These are phyloP conservation scores for Hortaea werneckii DNA, from an alignment of 2,329 filamentous ascomycete species.

Conservation along the genomic window DNA sequence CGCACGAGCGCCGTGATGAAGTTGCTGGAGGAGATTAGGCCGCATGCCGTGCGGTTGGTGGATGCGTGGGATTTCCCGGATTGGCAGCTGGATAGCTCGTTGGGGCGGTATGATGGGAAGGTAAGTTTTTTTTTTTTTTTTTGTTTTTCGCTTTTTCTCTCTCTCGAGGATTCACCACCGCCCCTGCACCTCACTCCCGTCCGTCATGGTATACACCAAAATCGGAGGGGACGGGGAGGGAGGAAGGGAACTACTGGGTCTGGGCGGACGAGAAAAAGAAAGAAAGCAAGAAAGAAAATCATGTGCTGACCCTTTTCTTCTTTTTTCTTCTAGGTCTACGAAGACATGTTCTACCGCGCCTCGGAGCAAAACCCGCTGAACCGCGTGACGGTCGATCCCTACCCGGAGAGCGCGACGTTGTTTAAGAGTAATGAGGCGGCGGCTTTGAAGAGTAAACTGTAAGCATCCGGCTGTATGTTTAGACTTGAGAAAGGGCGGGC, in stretches of 20 bases:
- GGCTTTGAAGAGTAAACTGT: conserved; percentile 43
- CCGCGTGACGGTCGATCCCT: conserved; percentile 59
- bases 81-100: conserved; percentile 63
- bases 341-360: conserved; percentile 64
- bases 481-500: too few relatives aligned
- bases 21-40: conserved; percentile 60
- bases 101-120: conserved; percentile 62
- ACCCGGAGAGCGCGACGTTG: conserved; percentile 52
- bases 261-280: too few relatives aligned
- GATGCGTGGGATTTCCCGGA: conserved; percentile 70
- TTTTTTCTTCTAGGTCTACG: conserved; percentile 36
- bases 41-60: conserved; percentile 61
- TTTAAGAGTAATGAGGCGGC: conserved; percentile 49
- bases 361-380: conserved; percentile 66
- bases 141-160: too few relatives aligned
- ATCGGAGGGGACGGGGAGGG: too few relatives aligned
- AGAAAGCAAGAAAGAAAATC: too few relatives aligned
- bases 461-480: neutral
- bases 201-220: too few relatives aligned
- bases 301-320: neutral
- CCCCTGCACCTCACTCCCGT: too few relatives aligned
- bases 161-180: too few relatives aligned
- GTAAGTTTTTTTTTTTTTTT: conserved; percentile 30
- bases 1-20: conserved; percentile 58
- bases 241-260: too few relatives aligned